Conservation (phyloP, 495 filamentous ascomycete species). For the Beverwykella pulmonaria region DNA sequence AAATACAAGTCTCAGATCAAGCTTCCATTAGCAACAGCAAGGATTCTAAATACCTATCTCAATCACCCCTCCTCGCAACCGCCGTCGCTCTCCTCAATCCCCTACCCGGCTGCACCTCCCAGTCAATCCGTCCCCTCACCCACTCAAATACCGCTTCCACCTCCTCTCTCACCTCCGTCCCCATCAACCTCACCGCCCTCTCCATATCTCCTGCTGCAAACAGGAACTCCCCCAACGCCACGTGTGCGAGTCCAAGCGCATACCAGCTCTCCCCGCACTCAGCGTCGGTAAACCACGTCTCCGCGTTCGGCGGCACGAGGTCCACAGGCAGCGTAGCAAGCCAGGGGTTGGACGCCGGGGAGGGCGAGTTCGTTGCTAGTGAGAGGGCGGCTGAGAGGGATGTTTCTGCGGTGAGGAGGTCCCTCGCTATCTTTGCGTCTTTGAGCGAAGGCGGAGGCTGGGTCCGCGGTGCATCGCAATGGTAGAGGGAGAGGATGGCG, state of each 20-base stretch:
- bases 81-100: slow-evolving; percentile 10
- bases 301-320: slow-evolving; percentile 20
- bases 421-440: slow-evolving; percentile 6
- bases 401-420: slow-evolving; percentile 18
- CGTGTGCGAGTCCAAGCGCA: slow-evolving; percentile 12
- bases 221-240: slow-evolving; percentile 22
- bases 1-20: too few relatives aligned
- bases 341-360: slow-evolving; percentile 19
- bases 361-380: slow-evolving; percentile 25
- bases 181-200: slow-evolving; percentile 15
- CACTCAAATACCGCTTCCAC: slow-evolving; percentile 9
- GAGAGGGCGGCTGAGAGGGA: slow-evolving; percentile 11
- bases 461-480: neutral
- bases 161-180: neutral
- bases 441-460: neutral
- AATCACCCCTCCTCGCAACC: too few relatives aligned
- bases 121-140: slow-evolving; percentile 29
- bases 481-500: neutral
- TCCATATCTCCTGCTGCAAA: slow-evolving; percentile 32
- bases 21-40: too few relatives aligned
- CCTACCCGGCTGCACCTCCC: slow-evolving; percentile 15
- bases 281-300: slow-evolving; percentile 16
- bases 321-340: slow-evolving; percentile 16
- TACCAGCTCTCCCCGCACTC: slow-evolving; percentile 18
- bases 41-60: too few relatives aligned